Base-by-base conservation (phyloP, 2,329 filamentous ascomycete genomes). In the Paraphaeosphaeria minitans region DNA sequence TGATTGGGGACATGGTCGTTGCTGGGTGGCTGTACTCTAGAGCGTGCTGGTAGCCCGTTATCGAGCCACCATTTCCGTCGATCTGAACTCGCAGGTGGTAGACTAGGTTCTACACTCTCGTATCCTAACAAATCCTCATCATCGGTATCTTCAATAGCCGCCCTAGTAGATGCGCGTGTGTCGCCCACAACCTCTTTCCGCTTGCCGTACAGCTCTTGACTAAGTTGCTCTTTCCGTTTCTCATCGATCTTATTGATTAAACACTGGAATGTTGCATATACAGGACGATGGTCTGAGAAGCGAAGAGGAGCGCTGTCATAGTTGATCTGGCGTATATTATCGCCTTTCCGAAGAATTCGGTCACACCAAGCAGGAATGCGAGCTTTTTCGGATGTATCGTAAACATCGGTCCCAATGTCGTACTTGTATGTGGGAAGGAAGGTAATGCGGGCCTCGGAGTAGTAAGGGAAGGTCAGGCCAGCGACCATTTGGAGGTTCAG, bases 321-420 rank as follows among this genome's bases (percentile, higher is more conserved):
- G 33, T 90, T 85, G 12, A 90, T 81, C 74, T 98, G 95, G 43
- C 88, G 87, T 37, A 99, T 84, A 66, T 92, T 93, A 59, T 85
- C 81, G 8, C 95, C 95, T 78, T 93, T 96, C 59, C 91, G 89
- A 9, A 99, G 80, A 47, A 99, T 90, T 39, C 95, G 90, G 77
- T 99, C 95, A 60, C 93, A 97, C 95, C 95, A 99, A 0, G 95
- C 95, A 2, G 95, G 95, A 62, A 98, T 97, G 16, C 95, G 89
- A 55, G 89, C 88, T 76, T 99, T 99, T 71, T 98, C 94, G 50
- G 94, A 97, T 10, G 90, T 94, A 75, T 99, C 95, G 75, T 97
- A 99, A 53, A 85, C 85, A 75, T 98, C 93, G 3, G 87, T 91
- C 31, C 92, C 93, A 61, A 97, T 82, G 73, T 99, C 92, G 73